A percentile compares a stretch with the other conserved stretches of the same genome.
phyloP scores from a whole-genome alignment of 768 basidiomycete genomes.

The Amanita brunnescens region DNA sequence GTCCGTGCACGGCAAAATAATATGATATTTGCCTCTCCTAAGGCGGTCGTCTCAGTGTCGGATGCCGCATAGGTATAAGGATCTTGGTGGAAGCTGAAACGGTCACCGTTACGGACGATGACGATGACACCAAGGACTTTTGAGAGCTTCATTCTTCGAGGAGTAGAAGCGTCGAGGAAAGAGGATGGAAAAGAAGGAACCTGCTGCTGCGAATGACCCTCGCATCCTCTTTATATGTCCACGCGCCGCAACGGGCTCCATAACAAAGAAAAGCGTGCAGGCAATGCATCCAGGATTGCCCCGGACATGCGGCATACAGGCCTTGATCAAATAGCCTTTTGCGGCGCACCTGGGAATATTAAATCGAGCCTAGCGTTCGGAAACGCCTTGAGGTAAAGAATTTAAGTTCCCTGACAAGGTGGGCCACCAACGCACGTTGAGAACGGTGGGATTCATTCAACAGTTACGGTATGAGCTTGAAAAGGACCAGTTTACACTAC shows the following conservation, averaged over 20 bases:
- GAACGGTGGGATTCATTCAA: not conserved
- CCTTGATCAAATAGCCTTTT: slow-evolving; percentile 6
- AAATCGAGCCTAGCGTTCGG: not conserved
- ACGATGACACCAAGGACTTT: slow-evolving; percentile 73
- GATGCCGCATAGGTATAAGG: slow-evolving; percentile 56
- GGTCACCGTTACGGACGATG: slow-evolving; percentile 74
- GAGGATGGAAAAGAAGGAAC: slow-evolving; percentile 14
- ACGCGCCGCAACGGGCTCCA: not conserved
- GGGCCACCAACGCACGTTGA: not conserved
- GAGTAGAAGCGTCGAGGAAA: slow-evolving; percentile 9
- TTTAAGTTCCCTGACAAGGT: slow-evolving; percentile 1
- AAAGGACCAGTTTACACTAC: not conserved
- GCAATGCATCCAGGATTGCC: slow-evolving; percentile 5
- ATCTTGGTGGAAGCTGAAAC: slow-evolving; percentile 60
- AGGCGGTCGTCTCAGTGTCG: slow-evolving; percentile 63
- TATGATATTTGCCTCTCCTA: slow-evolving; percentile 50
- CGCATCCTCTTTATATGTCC: slow-evolving; percentile 5
- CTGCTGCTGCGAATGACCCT: slow-evolving; percentile 14
- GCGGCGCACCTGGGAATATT: slow-evolving; percentile 3
- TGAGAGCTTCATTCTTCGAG: slow-evolving; percentile 32
- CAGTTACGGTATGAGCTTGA: not conserved
- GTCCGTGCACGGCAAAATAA: not conserved
- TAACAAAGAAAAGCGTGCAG: slow-evolving; percentile 7
- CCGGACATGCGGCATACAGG: slow-evolving; percentile 6
- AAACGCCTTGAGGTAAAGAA: slow-evolving; percentile 3